Conservation (phyloP, 2,329 filamentous ascomycete species). For the Phaeomoniella chlamydospora region DNA sequence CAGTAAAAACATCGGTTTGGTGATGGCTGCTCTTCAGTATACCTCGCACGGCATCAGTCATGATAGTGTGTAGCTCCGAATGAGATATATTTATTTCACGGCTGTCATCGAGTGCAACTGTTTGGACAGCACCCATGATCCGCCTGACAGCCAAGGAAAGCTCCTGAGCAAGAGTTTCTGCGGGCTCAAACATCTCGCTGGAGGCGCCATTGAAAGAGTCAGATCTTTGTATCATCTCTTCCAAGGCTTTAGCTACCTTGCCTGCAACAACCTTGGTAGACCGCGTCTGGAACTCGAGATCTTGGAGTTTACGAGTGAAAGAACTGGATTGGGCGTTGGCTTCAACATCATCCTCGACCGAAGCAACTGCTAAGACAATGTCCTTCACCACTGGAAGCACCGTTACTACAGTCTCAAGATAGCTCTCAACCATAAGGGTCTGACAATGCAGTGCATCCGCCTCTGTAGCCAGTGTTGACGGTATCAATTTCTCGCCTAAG, state of each 20-base stretch:
- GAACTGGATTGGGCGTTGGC: neutral
- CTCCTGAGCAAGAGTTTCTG: conserved; percentile 1
- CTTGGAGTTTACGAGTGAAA: conserved; percentile 1
- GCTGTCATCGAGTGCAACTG: neutral
- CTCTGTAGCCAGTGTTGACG: conserved; percentile 53
- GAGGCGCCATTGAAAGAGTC: neutral
- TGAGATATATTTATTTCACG: neutral
- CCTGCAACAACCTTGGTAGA: conserved; percentile 1
- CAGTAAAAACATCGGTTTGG: neutral
- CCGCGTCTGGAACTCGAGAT: neutral
- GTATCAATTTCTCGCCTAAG: conserved; percentile 66
- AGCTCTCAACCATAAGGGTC: conserved; percentile 60
- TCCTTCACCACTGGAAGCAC: neutral
- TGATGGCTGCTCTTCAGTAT: neutral
- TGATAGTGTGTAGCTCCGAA: neutral
- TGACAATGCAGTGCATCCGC: conserved; percentile 71
- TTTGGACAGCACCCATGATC: neutral
- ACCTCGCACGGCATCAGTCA: neutral
- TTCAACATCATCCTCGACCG: neutral
- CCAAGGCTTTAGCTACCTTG: neutral
- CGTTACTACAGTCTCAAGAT: conserved; percentile 64
- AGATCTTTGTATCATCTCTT: conserved; percentile 1
- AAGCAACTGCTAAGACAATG: neutral
- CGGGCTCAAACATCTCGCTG: neutral
- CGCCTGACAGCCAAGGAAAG: neutral